A percentile compares a stretch with the other conserved stretches of the same genome.
Evolutionary conservation across 176 grass and related monocot species (phyloP).

Genomic region (Oryza glaberrima): DNA sequence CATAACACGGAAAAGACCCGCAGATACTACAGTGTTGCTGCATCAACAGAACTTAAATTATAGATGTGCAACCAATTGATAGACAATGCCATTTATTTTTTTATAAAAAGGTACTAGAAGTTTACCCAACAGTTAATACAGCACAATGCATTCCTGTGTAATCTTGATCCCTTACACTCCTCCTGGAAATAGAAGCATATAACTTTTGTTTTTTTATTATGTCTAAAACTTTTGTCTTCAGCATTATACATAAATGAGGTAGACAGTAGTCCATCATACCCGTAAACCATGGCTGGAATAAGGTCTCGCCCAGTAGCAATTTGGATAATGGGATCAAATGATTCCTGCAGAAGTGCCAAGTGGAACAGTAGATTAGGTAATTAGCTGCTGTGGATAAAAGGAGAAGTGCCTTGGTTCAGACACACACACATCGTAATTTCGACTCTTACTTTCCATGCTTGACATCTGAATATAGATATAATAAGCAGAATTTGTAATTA

Average conservation of each 20-base stretch:
- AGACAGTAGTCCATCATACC: constrained; percentile 54
- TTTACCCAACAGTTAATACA: constrained; percentile 77
- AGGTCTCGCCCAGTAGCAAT: constrained; percentile 75
- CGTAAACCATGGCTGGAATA: constrained; percentile 96
- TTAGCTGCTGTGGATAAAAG: background rate
- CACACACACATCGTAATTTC: background rate
- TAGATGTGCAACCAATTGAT: constrained; percentile 5
- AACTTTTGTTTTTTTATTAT: constrained; percentile 2
- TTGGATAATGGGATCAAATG: constrained; percentile 92
- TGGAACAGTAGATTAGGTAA: background rate
- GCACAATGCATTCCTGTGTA: constrained; percentile 95
- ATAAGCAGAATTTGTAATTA: constrained; percentile 1
- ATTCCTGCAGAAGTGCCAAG: constrained; percentile 63
- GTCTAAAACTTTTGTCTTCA: constrained; percentile 1
- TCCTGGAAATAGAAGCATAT: constrained; percentile 60
- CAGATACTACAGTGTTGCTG: constrained; percentile 84
- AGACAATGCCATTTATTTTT: background rate
- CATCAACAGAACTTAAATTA: constrained; percentile 34
- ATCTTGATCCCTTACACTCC: constrained; percentile 76
- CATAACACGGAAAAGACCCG: constrained; percentile 69
- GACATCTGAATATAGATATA: background rate
- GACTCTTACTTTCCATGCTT: background rate
- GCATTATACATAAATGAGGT: background rate
- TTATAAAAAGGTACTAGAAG: background rate
- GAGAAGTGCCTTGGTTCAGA: constrained; percentile 6